phyloP scores from a whole-genome alignment of 1,284 basidiomycete species.

The Cutaneotrichosporon dermatis region DNA sequence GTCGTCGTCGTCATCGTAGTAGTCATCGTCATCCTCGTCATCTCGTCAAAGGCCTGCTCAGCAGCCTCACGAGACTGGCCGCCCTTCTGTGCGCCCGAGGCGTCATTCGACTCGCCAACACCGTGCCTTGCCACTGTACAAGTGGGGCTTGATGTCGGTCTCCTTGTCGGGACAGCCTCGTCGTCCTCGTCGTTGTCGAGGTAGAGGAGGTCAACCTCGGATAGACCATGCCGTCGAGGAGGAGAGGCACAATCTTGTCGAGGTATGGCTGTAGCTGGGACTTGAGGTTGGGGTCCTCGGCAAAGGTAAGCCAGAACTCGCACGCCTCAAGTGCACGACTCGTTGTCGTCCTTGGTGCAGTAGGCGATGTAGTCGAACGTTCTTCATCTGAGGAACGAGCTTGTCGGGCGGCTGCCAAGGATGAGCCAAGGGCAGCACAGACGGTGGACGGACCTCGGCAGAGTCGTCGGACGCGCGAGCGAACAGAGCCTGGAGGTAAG shows the following conservation, averaged over 20 bases:
- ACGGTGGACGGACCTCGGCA: constrained; percentile 87
- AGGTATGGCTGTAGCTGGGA: constrained; percentile 81
- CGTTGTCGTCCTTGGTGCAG: constrained; percentile 94
- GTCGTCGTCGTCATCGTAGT: constrained; percentile 91
- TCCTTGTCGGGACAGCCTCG: constrained; percentile 87
- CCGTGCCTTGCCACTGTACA: constrained; percentile 80
- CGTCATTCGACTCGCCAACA: constrained; percentile 58
- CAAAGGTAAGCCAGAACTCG: constrained; percentile 99
- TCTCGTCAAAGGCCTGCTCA: constrained; percentile 54
- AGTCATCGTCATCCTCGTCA: constrained; percentile 81
- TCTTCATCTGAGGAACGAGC: constrained; percentile 90
- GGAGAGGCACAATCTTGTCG: constrained; percentile 80
- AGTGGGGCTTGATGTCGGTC: constrained; percentile 90
- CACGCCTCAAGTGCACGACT: constrained; percentile 94
- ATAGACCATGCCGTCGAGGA: constrained; percentile 98
- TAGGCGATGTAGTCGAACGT: constrained; percentile 98
- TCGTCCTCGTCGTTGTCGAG: constrained; percentile 84
- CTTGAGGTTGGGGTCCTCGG: constrained; percentile 83
- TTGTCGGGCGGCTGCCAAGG: constrained; percentile 91
- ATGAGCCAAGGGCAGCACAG: constrained; percentile 93
- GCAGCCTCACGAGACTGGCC: constrained; percentile 42
- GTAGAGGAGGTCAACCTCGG: constrained; percentile 92
- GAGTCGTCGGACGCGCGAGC: constrained; percentile 90
- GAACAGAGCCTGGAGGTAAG: constrained; percentile 89
- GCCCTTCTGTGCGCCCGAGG: constrained; percentile 21